These are phyloP conservation scores for Phanerodontia chrysosporium DNA, from an alignment of 768 basidiomycete species.

Conservation along the genomic window DNA sequence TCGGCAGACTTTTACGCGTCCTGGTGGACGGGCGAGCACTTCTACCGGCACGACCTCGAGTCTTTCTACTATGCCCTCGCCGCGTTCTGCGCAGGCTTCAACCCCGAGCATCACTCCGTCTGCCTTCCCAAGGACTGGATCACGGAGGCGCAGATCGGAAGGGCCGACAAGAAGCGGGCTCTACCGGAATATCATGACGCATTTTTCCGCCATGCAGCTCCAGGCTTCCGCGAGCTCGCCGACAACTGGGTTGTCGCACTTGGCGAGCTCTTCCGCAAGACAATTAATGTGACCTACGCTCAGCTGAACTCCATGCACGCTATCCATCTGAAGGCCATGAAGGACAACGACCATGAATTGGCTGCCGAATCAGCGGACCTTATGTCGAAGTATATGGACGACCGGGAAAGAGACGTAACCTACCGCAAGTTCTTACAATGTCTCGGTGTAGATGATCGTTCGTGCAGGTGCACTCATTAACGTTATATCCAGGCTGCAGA, in stretches of 20 bases:
- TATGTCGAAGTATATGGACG: background rate
- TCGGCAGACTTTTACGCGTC: constrained; percentile 1
- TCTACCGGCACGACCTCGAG: constrained; percentile 11
- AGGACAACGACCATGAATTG: background rate
- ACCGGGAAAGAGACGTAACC: background rate
- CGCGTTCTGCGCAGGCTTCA: constrained; percentile 1
- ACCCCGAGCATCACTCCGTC: background rate
- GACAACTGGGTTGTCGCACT: background rate
- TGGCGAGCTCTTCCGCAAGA: background rate
- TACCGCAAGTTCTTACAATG: background rate
- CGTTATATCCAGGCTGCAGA: background rate
- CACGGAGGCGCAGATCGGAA: background rate
- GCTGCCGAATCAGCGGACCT: background rate
- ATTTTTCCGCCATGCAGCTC: background rate
- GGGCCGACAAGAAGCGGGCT: background rate
- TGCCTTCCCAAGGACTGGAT: background rate
- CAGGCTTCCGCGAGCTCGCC: background rate
- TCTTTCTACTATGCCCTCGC: constrained; percentile 17
- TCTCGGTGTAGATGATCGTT: background rate
- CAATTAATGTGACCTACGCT: background rate
- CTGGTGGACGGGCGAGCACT: constrained; percentile 2
- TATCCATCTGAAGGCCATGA: background rate
- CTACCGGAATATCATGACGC: background rate
- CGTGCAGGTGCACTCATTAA: background rate
- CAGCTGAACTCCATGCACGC: constrained; percentile 2